Percentiles rank a stretch among this genome's conserved stretches.
These are phyloP conservation scores for Dryas integrifolia DNA, from an alignment of 331 rosid species.

Conservation along the genomic window DNA sequence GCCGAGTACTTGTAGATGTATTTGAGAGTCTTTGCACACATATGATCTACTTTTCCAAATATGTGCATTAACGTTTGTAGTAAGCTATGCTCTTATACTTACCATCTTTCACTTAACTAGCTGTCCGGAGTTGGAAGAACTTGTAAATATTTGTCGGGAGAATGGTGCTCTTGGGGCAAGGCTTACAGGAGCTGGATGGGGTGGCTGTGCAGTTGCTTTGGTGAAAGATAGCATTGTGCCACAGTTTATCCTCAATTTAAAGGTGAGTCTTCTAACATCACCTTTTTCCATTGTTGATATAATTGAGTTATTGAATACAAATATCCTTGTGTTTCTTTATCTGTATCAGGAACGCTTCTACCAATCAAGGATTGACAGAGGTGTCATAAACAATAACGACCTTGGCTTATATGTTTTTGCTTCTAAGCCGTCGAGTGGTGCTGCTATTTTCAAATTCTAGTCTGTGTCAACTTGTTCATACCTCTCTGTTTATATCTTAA, in stretches of 20 bases:
- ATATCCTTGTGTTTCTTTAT: neutral
- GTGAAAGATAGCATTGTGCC: slow-evolving; percentile 88
- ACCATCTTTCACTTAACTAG: slow-evolving; percentile 33
- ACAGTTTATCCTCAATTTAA: slow-evolving; percentile 74
- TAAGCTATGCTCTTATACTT: neutral
- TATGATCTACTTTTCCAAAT: too few relatives aligned
- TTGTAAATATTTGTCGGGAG: slow-evolving; percentile 52
- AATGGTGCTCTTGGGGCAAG: slow-evolving; percentile 87
- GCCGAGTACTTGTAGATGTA: too few relatives aligned
- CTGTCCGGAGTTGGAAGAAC: slow-evolving; percentile 97
- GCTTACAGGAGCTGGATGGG: slow-evolving; percentile 99
- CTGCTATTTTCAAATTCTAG: slow-evolving; percentile 84
- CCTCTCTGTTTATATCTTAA: neutral
- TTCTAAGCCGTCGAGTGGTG: slow-evolving; percentile 97
- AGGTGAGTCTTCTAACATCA: slow-evolving; percentile 44
- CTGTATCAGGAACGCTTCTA: slow-evolving; percentile 61
- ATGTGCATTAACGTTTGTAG: too few relatives aligned
- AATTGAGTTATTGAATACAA: neutral
- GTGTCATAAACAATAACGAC: slow-evolving; percentile 56
- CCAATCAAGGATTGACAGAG: slow-evolving; percentile 64
- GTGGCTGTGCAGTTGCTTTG: slow-evolving; percentile 93
- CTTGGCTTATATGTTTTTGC: slow-evolving; percentile 86
- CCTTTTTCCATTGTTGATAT: neutral
- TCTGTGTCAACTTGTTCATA: neutral
- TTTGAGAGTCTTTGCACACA: too few relatives aligned